phyloP scores from a whole-genome alignment of 164 flowering plant genomes.

The Tinospora cordifolia region DNA sequence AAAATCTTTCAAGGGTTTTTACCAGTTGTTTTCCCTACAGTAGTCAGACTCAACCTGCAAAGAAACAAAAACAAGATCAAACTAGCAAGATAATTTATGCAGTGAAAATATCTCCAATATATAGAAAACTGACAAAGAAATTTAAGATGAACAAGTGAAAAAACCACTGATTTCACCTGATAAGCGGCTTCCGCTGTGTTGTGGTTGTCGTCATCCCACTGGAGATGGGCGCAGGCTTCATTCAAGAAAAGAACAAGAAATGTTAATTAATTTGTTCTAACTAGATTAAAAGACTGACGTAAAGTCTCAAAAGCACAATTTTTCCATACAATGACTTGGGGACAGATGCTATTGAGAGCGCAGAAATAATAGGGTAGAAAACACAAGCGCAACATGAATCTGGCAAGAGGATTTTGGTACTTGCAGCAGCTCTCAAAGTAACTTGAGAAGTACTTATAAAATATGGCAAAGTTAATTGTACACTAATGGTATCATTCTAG shows the following conservation, averaged over 20 bases:
- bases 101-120: not conserved
- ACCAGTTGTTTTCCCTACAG: constrained; percentile 39
- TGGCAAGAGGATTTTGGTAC: not conserved
- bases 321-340: not conserved
- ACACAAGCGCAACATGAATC: not conserved
- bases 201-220: constrained; percentile 22
- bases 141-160: not conserved
- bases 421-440: not conserved
- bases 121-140: not conserved
- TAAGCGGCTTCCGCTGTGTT: constrained; percentile 40
- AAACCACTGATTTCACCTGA: constrained; percentile 29
- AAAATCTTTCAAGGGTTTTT: constrained; percentile 25
- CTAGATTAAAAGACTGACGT: not conserved
- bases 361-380: too few species aligned
- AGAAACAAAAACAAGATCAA: not conserved
- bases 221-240: constrained; percentile 36
- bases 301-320: not conserved
- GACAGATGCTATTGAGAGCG: not conserved
- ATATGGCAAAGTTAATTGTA: not conserved
- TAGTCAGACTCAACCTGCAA: constrained; percentile 55
- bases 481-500: not conserved
- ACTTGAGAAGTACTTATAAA: not conserved
- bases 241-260: not conserved
- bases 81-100: not conserved
- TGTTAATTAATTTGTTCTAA: not conserved